Evolutionary conservation across 495 filamentous ascomycete species (phyloP).

Genomic region (Penicillium maclennaniae): DNA sequence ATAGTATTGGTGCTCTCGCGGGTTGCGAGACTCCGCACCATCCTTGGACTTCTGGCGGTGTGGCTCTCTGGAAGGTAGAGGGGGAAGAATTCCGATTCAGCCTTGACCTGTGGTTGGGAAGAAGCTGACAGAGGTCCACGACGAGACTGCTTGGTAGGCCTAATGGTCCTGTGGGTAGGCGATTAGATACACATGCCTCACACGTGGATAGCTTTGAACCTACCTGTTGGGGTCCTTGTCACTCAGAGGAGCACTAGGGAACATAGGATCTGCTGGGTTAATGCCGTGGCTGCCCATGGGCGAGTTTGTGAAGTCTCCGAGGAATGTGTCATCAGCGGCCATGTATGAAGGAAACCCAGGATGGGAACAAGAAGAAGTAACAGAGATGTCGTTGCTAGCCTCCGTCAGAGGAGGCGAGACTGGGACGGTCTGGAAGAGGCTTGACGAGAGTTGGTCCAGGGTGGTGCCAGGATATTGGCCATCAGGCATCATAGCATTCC

Average conservation of each 20-base stretch:
- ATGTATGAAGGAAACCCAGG: conserved; percentile 40
- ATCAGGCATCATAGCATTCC: conserved; percentile 41
- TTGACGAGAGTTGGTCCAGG: conserved; percentile 37
- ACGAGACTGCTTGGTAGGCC: conserved; percentile 35
- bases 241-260: conserved; percentile 38
- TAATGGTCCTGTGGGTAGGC: conserved; percentile 34
- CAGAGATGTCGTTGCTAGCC: conserved; percentile 44
- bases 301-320: conserved; percentile 37
- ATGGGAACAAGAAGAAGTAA: conserved; percentile 44
- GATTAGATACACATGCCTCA: conserved; percentile 12
- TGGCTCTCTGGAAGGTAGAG: conserved; percentile 37
- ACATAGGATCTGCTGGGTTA: conserved; percentile 42
- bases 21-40: conserved; percentile 51
- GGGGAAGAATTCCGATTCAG: conserved; percentile 39
- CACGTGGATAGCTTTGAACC: conserved; percentile 17
- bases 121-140: conserved; percentile 34
- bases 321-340: conserved; percentile 37
- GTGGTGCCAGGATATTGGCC: conserved; percentile 37
- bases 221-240: conserved; percentile 48
- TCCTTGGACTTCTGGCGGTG: conserved; percentile 47
- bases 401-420: conserved; percentile 47
- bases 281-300: conserved; percentile 36
- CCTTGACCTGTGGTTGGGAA: conserved; percentile 34
- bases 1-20: conserved; percentile 76
- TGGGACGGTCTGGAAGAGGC: conserved; percentile 38